Conservation (phyloP, 805 yeast genomes). For the Saccharomyces eubayanus region DNA sequence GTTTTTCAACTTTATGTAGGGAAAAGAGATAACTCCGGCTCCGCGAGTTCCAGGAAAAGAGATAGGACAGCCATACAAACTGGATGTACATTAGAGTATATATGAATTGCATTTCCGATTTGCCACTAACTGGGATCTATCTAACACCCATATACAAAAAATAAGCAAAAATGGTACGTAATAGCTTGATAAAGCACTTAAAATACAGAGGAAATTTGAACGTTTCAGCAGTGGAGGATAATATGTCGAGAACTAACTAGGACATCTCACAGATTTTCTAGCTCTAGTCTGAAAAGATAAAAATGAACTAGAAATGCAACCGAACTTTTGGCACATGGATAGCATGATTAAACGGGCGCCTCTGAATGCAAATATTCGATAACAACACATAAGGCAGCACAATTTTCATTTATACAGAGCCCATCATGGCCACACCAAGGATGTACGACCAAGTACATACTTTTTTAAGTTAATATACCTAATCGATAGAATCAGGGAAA, state of each 20-base stretch:
- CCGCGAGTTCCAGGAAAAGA: neutral
- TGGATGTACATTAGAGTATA: neutral
- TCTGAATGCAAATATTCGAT: too few relatives aligned
- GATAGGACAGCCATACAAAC: neutral
- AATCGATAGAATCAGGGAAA: too few relatives aligned
- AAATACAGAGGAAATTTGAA: neutral
- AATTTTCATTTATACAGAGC: too few relatives aligned
- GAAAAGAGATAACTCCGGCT: neutral
- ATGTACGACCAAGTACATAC: too few relatives aligned
- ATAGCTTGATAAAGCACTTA: neutral
- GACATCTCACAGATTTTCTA: neutral
- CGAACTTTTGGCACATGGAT: neutral
- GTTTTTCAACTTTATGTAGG: neutral
- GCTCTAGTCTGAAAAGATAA: neutral
- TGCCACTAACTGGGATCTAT: neutral
- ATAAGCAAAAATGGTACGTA: slow-evolving; percentile 20
- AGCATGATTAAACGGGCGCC: too few relatives aligned
- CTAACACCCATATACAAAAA: neutral
- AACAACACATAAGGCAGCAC: too few relatives aligned
- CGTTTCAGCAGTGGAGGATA: neutral
- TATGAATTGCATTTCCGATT: neutral
- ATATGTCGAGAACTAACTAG: neutral
- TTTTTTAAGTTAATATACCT: too few relatives aligned
- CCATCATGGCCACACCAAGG: too few relatives aligned
- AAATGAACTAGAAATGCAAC: neutral